phyloP scores from a whole-genome alignment of 768 basidiomycete genomes.

The Macrolepiota albuminosa region DNA sequence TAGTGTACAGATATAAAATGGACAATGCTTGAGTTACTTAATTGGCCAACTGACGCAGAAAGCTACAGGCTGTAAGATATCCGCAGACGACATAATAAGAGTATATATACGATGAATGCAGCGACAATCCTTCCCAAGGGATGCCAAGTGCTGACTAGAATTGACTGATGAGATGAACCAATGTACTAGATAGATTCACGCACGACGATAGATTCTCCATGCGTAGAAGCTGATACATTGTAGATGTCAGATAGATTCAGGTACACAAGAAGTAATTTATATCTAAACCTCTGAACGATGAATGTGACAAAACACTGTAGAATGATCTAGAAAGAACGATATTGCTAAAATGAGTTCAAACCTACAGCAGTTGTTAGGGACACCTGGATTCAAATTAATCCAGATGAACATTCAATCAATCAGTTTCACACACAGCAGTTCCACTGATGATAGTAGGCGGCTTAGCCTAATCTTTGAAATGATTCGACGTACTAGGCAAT shows the following conservation, averaged over 20 bases:
- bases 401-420: too few relatives aligned
- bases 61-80: background rate
- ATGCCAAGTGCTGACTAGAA: background rate
- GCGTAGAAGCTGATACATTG: too few relatives aligned
- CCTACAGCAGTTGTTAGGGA: background rate
- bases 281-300: too few relatives aligned
- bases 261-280: too few relatives aligned
- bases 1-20: too few relatives aligned
- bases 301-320: too few relatives aligned
- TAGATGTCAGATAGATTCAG: too few relatives aligned
- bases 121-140: background rate
- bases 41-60: background rate
- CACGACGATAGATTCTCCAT: background rate
- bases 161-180: background rate
- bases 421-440: background rate
- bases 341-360: background rate
- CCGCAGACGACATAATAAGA: background rate
- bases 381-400: background rate
- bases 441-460: background rate
- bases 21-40: too few relatives aligned
- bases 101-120: background rate
- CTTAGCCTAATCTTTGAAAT: background rate
- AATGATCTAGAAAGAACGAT: too few relatives aligned
- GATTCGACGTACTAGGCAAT: background rate
- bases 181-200: background rate